phyloP scores from a whole-genome alignment of 192 early-diverging fungal genomes.

The Podila verticillata region DNA sequence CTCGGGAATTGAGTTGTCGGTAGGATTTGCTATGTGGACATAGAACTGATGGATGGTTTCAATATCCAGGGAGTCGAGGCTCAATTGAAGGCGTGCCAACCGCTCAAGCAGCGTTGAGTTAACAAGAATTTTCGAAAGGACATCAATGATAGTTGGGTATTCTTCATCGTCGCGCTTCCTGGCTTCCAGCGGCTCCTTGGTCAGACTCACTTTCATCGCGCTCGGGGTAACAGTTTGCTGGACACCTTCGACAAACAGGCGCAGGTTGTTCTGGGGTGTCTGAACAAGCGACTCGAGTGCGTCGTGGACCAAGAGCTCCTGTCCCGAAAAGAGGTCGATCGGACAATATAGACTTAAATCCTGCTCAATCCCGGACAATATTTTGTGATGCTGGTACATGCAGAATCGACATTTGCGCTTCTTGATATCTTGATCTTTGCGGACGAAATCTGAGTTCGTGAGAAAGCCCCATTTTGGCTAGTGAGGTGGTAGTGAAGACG shows the following conservation, averaged over 20 bases:
- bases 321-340: constrained; percentile 70
- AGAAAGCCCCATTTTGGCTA: constrained; percentile 83
- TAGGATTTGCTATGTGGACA: not conserved
- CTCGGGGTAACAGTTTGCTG: constrained; percentile 11
- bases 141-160: constrained; percentile 23
- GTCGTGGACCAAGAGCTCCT: constrained; percentile 33
- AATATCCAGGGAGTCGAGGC: constrained; percentile 67
- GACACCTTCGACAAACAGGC: constrained; percentile 58
- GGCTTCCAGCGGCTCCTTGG: not conserved
- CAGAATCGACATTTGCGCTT: constrained; percentile 75
- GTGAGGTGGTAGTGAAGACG: not conserved
- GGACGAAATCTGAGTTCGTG: constrained; percentile 55
- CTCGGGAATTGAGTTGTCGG: constrained; percentile 7
- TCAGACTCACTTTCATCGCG: not conserved
- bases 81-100: constrained; percentile 58
- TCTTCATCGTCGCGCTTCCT: not conserved
- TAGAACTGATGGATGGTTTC: constrained; percentile 57
- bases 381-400: constrained; percentile 76
- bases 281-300: constrained; percentile 51
- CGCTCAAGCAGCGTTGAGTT: constrained; percentile 55
- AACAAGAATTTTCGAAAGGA: constrained; percentile 53
- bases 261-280: constrained; percentile 66
- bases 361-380: constrained; percentile 17
- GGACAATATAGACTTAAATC: constrained; percentile 67
- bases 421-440: constrained; percentile 55